Conservation (phyloP, 2,329 filamentous ascomycete genomes). For the Apiospora sp. region DNA sequence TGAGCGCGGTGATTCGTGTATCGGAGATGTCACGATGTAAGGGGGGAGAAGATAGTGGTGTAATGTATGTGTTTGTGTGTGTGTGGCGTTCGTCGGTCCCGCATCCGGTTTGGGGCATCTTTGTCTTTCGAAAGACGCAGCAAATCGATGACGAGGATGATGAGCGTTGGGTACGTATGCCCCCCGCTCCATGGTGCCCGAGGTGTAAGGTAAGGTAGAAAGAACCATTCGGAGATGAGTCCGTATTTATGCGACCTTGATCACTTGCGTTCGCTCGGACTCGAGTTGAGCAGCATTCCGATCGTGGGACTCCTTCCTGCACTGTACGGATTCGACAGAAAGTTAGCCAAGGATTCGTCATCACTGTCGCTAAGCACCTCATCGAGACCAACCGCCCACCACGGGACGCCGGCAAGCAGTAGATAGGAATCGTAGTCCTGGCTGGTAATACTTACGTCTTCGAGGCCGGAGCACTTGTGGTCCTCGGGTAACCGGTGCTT, state of each 20-base stretch:
- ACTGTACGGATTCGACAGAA: conserved; percentile 55
- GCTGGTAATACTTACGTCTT: conserved; percentile 70
- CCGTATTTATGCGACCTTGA: conserved; percentile 78
- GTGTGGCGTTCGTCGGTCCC: conserved; percentile 6
- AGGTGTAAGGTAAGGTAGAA: background rate
- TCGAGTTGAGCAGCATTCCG: conserved; percentile 93
- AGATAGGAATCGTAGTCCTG: conserved; percentile 28
- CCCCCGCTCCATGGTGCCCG: background rate
- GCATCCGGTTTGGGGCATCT: background rate
- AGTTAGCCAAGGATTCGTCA: conserved; percentile 47
- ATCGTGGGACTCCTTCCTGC: conserved; percentile 96
- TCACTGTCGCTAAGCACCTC: conserved; percentile 42
- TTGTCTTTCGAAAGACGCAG: conserved; percentile 12
- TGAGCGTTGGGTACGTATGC: background rate
- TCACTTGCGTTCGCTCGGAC: conserved; percentile 90
- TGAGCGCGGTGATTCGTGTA: background rate
- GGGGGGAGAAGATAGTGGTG: background rate
- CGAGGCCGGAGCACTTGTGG: conserved; percentile 90
- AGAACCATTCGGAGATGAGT: conserved; percentile 12
- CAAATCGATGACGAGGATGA: conserved; percentile 6
- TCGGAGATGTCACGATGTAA: conserved; percentile 6
- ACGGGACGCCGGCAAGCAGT: conserved; percentile 33
- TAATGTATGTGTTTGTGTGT: background rate
- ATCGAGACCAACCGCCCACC: conserved; percentile 53
- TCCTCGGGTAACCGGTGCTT: conserved; percentile 94